Evolutionary conservation across 306 rosid species (phyloP).

Genomic region (Coriaria nepalensis): DNA sequence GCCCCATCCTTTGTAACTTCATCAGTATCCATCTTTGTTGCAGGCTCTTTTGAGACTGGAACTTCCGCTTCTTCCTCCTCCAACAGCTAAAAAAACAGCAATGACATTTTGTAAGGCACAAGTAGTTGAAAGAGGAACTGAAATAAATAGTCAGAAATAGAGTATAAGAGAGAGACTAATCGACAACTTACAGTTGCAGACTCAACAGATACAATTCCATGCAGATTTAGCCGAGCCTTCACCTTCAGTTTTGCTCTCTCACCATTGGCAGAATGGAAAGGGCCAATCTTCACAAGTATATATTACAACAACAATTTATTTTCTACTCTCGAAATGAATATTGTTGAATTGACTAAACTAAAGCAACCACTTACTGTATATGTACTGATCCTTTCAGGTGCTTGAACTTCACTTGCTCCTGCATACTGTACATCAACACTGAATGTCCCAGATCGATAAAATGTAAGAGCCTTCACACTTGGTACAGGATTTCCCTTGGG

Average conservation of each 20-base stretch:
- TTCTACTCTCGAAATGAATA: background rate
- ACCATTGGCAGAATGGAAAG: slow-evolving; percentile 44
- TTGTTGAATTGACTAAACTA: background rate
- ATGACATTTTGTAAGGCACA: background rate
- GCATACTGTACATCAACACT: slow-evolving; percentile 59
- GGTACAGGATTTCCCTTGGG: slow-evolving; percentile 76
- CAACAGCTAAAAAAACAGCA: slow-evolving; percentile 36
- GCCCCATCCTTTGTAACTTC: slow-evolving; percentile 40
- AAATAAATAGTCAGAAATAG: no score
- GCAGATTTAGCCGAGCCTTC: slow-evolving; percentile 61
- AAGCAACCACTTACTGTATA: slow-evolving; percentile 43
- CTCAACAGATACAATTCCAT: slow-evolving; percentile 67
- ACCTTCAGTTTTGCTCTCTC: slow-evolving; percentile 66
- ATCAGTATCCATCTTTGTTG: slow-evolving; percentile 66
- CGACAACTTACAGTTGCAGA: slow-evolving; percentile 59
- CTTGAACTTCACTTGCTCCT: slow-evolving; percentile 40
- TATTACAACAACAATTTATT: background rate
- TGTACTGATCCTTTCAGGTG: slow-evolving; percentile 61
- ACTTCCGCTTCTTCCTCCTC: slow-evolving; percentile 87
- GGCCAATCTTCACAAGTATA: slow-evolving; percentile 60
- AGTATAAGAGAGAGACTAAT: background rate
- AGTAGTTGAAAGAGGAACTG: no score
- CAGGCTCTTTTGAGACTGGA: slow-evolving; percentile 46
- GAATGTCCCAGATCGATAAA: slow-evolving; percentile 57
- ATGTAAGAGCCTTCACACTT: slow-evolving; percentile 62